These are phyloP conservation scores for Fistulina hepatica DNA, from an alignment of 1,284 basidiomycete species.

Conservation along the genomic window DNA sequence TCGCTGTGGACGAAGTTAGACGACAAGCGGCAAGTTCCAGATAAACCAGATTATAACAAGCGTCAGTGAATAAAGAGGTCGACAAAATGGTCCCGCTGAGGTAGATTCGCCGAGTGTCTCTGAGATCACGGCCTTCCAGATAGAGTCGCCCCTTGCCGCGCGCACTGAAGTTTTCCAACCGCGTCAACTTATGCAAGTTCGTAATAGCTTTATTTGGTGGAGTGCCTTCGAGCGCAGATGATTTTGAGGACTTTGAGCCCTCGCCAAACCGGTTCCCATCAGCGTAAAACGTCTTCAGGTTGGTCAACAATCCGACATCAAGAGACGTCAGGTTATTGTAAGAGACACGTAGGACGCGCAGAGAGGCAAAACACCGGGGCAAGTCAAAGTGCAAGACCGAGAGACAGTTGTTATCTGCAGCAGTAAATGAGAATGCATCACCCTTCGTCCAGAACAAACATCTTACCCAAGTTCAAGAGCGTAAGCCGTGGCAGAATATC, in stretches of 20 bases:
- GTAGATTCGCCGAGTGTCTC: slow-evolving; percentile 88
- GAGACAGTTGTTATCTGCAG: too few species aligned
- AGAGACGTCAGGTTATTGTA: slow-evolving; percentile 69
- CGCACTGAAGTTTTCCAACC: slow-evolving; percentile 85
- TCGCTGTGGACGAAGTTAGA: slow-evolving; percentile 53
- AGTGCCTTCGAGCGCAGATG: too few species aligned
- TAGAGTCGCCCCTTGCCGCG: slow-evolving; percentile 37
- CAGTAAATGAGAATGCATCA: too few species aligned
- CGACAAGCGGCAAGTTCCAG: slow-evolving; percentile 90
- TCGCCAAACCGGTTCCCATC: slow-evolving; percentile 92
- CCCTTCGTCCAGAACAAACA: too few species aligned
- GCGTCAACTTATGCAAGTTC: too few species aligned
- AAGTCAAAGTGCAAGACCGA: slow-evolving; percentile 43
- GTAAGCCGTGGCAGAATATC: slow-evolving; percentile 52
- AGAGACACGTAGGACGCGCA: slow-evolving; percentile 82
- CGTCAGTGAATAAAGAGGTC: slow-evolving; percentile 31
- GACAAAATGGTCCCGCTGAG: slow-evolving; percentile 54
- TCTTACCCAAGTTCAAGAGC: slow-evolving; percentile 75
- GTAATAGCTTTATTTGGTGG: too few species aligned
- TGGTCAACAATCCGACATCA: slow-evolving; percentile 57
- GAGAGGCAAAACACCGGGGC: slow-evolving; percentile 44
- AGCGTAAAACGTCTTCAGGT: slow-evolving; percentile 83
- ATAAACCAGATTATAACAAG: slow-evolving; percentile 85
- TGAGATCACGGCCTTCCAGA: slow-evolving; percentile 44
- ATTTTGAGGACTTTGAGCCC: too few species aligned